These are phyloP conservation scores for Bacidia gigantensis DNA, from an alignment of 495 filamentous ascomycete species.

Conservation along the genomic window DNA sequence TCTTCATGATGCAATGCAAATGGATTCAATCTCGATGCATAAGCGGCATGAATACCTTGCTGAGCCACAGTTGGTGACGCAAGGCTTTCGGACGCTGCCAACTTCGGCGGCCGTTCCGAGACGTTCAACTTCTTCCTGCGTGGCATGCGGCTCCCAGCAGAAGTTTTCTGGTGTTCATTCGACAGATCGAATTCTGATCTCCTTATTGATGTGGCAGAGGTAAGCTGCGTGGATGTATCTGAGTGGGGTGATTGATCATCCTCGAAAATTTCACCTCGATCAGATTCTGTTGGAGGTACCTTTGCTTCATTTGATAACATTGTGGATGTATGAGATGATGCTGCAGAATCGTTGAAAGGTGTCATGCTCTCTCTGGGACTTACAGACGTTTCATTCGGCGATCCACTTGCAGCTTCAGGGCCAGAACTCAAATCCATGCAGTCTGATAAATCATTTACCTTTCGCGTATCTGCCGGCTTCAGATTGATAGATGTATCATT, in stretches of 20 bases:
- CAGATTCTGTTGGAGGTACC: constrained; percentile 6
- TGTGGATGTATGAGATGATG: constrained; percentile 16
- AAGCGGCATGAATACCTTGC: constrained; percentile 77
- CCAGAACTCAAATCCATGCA: constrained; percentile 6
- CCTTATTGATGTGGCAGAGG: constrained; percentile 16
- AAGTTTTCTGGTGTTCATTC: background rate
- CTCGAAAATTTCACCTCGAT: constrained; percentile 3
- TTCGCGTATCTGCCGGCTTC: background rate
- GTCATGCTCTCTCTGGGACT: constrained; percentile 15
- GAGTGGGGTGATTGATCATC: constrained; percentile 13
- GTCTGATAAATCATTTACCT: constrained; percentile 5
- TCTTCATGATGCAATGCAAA: constrained; percentile 80
- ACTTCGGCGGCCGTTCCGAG: constrained; percentile 48
- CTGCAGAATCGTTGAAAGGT: constrained; percentile 15
- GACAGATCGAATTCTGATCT: constrained; percentile 8
- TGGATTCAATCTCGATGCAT: constrained; percentile 78
- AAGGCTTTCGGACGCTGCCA: constrained; percentile 67
- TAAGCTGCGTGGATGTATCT: constrained; percentile 14
- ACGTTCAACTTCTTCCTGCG: constrained; percentile 11
- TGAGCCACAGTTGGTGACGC: constrained; percentile 63
- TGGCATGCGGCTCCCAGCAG: background rate
- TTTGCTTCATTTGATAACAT: constrained; percentile 11
- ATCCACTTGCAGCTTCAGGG: constrained; percentile 2
- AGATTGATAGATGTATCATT: background rate
- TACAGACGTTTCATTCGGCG: constrained; percentile 12